Conservation (phyloP, 2,329 filamentous ascomycete genomes). For the Metarhizium robertsii region DNA sequence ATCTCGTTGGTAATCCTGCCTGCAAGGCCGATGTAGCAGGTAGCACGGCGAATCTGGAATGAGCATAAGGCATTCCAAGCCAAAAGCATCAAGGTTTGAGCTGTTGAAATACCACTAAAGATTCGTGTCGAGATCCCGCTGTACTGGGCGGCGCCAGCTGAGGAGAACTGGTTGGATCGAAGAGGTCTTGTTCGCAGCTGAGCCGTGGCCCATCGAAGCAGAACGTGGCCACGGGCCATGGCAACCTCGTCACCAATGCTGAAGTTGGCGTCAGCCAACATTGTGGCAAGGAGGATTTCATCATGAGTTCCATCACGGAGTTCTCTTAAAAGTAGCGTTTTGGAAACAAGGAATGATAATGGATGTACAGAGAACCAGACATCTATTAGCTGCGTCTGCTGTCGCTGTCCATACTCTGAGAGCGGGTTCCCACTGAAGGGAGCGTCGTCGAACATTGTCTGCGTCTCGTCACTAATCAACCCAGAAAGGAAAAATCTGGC, state of each 20-base stretch:
- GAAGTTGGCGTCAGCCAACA: constrained; percentile 29
- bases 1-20: constrained; percentile 21
- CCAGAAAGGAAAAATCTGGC: constrained; percentile 19
- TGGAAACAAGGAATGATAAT: constrained; percentile 29
- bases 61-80: constrained; percentile 27
- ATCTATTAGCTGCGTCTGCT: constrained; percentile 28
- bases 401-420: constrained; percentile 19
- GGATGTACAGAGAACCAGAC: constrained; percentile 32
- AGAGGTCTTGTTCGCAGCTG: constrained; percentile 22
- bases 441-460: constrained; percentile 21
- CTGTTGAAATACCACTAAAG: constrained; percentile 22
- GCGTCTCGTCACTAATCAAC: constrained; percentile 17
- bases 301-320: constrained; percentile 29
- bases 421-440: constrained; percentile 16
- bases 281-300: constrained; percentile 27
- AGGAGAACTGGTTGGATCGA: constrained; percentile 9
- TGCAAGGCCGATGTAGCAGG: constrained; percentile 25
- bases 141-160: constrained; percentile 12
- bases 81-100: constrained; percentile 24
- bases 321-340: constrained; percentile 28
- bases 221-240: constrained; percentile 18
- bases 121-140: constrained; percentile 22
- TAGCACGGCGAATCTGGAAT: constrained; percentile 21
- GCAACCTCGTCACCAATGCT: constrained; percentile 19
- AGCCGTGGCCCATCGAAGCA: constrained; percentile 24